Percentiles rank a stretch among this genome's conserved stretches.
Evolutionary conservation across 208 protist genomes (phyloP).

Genomic region (Trypanosoma cruzi): DNA sequence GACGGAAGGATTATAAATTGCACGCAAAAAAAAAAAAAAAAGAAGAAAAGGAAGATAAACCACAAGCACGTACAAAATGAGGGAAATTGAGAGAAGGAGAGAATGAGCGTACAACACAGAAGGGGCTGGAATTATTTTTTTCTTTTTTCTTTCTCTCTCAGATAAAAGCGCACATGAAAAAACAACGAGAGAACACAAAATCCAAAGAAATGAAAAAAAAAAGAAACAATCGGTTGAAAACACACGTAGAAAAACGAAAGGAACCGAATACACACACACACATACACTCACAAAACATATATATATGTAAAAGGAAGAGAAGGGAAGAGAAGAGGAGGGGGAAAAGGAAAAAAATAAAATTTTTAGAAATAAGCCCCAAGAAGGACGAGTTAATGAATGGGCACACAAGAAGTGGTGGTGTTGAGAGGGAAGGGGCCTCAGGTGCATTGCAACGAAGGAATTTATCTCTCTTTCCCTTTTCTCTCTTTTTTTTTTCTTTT

Average conservation of each 20-base stretch:
- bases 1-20: background rate
- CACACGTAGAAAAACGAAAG: no score
- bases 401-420: background rate
- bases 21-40: background rate
- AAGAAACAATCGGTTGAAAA: no score
- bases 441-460: background rate
- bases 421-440: background rate
- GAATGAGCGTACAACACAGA: no score
- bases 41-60: background rate
- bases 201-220: no score
- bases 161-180: no score
- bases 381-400: background rate
- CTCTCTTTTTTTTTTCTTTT: background rate
- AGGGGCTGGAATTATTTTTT: no score
- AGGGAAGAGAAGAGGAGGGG: constrained; percentile 2
- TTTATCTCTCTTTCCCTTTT: background rate
- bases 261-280: background rate
- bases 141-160: no score
- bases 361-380: background rate
- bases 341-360: constrained; percentile 2
- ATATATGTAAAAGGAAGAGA: background rate
- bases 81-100: background rate
- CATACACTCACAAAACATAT: background rate
- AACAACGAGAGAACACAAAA: no score
- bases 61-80: no score